Evolutionary conservation across 2,329 filamentous ascomycete genomes (phyloP), one percentile per base, ranked within the genome.

Genomic region (Trichoderma cornu-damae): DNA sequence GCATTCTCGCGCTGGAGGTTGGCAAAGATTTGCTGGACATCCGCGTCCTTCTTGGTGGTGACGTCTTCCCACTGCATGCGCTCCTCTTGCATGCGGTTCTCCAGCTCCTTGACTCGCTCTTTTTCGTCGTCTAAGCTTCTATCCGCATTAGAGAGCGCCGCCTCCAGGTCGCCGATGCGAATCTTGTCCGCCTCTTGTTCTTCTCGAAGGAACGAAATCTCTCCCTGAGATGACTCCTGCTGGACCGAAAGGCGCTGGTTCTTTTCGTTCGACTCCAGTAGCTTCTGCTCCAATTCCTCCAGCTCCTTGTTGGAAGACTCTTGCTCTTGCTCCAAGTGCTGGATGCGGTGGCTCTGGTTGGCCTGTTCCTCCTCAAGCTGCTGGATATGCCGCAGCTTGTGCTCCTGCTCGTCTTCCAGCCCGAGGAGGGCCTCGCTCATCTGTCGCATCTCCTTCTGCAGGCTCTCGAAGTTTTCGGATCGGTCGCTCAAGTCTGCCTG

Each of bases 141-240:
- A 69, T 95, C 88, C n/a, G 85, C 82, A 57, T 84, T 87, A 65
- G 89, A 88, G 35, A 96, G 75, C 12, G 87, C 85, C 7, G 90
- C 89, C 68, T 97, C 92, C 6, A 97, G 79, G 67, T 97, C 91
- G 35, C 93, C 90, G 66, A 99, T 97, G 73, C 91, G 92, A 69
- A 99, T 96, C 79, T 99, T 99, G 77, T 99, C 94, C 16, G 83
- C 84, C 72, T 99, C 94, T 72, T 99, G 94, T 75, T 99, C 94
- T 69, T 99, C 94, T 1, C 94, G 86, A 50, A 99, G 73, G 79
- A 99, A 99, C 1, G 89, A 86, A 72, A 97, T 95, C 71, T 99
- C 94, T 59, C 87, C 87, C 66, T 96, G 93, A 57, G 88, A 87
- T 4, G 90, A 96, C 72, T 99, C 94, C 62, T 93, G 87, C 68